Evolutionary conservation across 495 filamentous ascomycete genomes (phyloP).

Genomic region (Podospora fimiseda): DNA sequence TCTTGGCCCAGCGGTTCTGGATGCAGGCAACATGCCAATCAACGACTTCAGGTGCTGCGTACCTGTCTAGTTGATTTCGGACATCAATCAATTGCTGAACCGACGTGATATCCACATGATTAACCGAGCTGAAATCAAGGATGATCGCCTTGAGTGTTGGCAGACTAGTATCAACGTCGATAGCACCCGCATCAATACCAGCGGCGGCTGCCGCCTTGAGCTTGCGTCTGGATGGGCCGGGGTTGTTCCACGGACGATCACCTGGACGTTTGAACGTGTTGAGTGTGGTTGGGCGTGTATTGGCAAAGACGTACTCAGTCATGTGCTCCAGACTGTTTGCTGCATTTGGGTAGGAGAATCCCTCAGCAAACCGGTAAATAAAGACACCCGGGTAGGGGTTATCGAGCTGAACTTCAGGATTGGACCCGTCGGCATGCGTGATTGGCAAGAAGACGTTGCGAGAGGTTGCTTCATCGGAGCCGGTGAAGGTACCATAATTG

Average conservation of each 20-base stretch:
- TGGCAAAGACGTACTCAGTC: slow-evolving; percentile 61
- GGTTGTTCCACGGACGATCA: slow-evolving; percentile 95
- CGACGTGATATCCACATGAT: slow-evolving; percentile 92
- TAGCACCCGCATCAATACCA: slow-evolving; percentile 25
- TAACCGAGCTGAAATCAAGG: slow-evolving; percentile 91
- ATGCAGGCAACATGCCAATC: slow-evolving; percentile 96
- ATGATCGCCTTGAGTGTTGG: slow-evolving; percentile 88
- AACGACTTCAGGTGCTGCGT: slow-evolving; percentile 73
- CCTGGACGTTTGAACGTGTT: slow-evolving; percentile 56
- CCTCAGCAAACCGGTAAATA: slow-evolving; percentile 95
- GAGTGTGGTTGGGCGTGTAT: slow-evolving; percentile 73
- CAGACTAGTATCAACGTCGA: slow-evolving; percentile 42
- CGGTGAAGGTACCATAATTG: slow-evolving; percentile 48
- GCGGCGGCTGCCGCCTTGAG: slow-evolving; percentile 32
- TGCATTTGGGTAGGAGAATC: slow-evolving; percentile 94
- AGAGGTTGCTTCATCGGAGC: slow-evolving; percentile 27
- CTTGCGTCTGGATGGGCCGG: slow-evolving; percentile 55
- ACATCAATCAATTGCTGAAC: slow-evolving; percentile 95
- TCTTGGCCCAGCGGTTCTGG: slow-evolving; percentile 97
- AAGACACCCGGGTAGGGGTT: slow-evolving; percentile 90
- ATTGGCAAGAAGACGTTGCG: slow-evolving; percentile 89
- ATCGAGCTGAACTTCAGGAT: slow-evolving; percentile 72
- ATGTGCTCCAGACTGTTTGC: slow-evolving; percentile 85
- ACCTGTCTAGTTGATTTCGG: slow-evolving; percentile 91
- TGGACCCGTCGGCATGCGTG: slow-evolving; percentile 81